Conservation (phyloP, 75 land plant species). For the Chamaecyparis obtusa region DNA sequence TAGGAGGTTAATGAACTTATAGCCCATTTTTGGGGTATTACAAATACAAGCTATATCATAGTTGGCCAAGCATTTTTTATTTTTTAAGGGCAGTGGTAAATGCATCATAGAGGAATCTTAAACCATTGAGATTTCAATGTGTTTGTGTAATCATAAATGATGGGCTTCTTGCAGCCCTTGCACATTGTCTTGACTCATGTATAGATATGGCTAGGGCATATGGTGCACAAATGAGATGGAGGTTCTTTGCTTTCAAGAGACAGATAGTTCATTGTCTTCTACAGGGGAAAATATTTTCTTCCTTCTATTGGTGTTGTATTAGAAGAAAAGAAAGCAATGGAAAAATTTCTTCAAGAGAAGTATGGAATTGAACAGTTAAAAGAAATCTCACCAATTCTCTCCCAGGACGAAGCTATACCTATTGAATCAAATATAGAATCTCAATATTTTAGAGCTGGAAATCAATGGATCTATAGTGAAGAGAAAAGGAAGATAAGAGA, state of each 20-base stretch:
- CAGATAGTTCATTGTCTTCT: slow-evolving; percentile 70
- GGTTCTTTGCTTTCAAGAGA: slow-evolving; percentile 85
- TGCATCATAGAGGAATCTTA: no score
- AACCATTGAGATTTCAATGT: slow-evolving; percentile 75
- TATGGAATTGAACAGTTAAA: slow-evolving; percentile 5
- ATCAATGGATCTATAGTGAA: slow-evolving; percentile 20
- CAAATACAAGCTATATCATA: no score
- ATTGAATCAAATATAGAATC: background rate
- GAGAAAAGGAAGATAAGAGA: slow-evolving; percentile 20
- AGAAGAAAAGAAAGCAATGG: slow-evolving; percentile 50
- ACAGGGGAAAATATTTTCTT: slow-evolving; percentile 98
- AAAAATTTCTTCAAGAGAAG: slow-evolving; percentile 16
- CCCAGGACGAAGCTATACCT: background rate
- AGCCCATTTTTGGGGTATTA: no score
- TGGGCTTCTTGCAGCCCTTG: no score
- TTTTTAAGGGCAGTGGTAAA: no score
- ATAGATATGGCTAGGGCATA: no score
- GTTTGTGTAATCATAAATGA: no score
- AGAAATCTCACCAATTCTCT: background rate
- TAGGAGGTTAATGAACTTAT: no score
- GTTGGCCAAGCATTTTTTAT: no score
- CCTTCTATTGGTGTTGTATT: slow-evolving; percentile 80
- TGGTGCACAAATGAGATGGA: no score
- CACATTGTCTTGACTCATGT: no score
- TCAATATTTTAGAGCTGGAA: slow-evolving; percentile 15